Evolutionary conservation across 352 stramenopile genomes (phyloP).

Genomic region (Phytopythium chamaehyphon): DNA sequence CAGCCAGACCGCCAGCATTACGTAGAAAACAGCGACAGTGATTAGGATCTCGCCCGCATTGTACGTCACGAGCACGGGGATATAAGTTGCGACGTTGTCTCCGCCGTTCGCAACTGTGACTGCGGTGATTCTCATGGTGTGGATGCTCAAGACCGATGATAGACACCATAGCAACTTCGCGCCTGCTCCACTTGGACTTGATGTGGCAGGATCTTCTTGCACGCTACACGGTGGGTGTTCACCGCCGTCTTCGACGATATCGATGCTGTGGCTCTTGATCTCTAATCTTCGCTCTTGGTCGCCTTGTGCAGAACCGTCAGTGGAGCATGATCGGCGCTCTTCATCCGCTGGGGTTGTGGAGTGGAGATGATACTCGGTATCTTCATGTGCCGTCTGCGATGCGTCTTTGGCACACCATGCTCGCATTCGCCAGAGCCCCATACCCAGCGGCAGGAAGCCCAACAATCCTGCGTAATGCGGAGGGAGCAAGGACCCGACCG

Average conservation of each 20-base stretch:
- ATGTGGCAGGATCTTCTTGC: background rate
- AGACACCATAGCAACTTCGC: background rate
- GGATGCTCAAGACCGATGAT: background rate
- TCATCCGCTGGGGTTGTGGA: background rate
- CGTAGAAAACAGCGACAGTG: conserved; percentile 7
- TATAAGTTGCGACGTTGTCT: conserved; percentile 8
- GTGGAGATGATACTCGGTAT: background rate
- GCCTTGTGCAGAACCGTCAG: background rate
- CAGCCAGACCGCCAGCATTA: conserved; percentile 4
- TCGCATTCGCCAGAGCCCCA: conserved; percentile 7
- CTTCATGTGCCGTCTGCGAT: background rate
- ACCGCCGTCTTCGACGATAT: no score
- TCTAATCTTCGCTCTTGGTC: background rate
- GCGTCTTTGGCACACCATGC: conserved; percentile 4
- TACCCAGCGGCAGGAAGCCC: conserved; percentile 6
- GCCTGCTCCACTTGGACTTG: background rate
- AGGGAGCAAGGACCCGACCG: conserved; percentile 6
- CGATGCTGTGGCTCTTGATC: background rate
- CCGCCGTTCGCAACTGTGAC: conserved; percentile 9
- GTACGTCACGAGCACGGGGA: conserved; percentile 5
- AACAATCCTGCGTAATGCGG: conserved; percentile 7
- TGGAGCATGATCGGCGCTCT: no score
- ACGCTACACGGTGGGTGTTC: no score
- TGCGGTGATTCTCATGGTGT: conserved; percentile 1
- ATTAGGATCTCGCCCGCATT: conserved; percentile 1